Base-by-base conservation (phyloP, 2,329 filamentous ascomycete genomes). In the Alternaria hordeiaustralica region DNA sequence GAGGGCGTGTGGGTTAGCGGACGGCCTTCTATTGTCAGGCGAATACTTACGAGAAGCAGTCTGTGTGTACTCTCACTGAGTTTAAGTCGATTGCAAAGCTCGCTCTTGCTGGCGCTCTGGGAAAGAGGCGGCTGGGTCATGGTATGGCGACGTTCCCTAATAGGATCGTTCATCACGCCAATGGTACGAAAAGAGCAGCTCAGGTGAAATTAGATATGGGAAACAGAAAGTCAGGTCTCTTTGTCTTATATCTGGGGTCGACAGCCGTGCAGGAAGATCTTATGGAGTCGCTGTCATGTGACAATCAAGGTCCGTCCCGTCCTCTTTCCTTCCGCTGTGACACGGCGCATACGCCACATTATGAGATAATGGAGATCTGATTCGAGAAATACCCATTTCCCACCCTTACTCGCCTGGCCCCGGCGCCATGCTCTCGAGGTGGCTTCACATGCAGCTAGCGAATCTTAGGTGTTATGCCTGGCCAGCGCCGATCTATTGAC, bases 91-190 rank as follows among this genome's bases (percentile, higher is more conserved):
- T 78, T 70, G 63, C 84, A 82, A 56, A 85, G 79, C 30, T 78
- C 78, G 18, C 75, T 72, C 73, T 84, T 84, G 53, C 81, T 80
- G 61, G 82, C 81, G 70, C 83, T 84, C 71, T 78, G 81, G 47
- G 82, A 78, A 60, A 84, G 71, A 45, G 72, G 72, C 20, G 49
- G 58, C 45, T 33, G 49, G 53, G 59, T 61, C 73, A 75, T 75
- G 28, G 21, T 68, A 44, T 43, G 26, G 11, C n/a, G 20, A 50
- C 18, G 55, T 44, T 53, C 20, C n/a, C 58, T 54, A 44, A 36
- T 26, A 43, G 23, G 20, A 50, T 46, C 36, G 18, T 58, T 15
- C 45, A 49, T 56, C 44, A 58, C 55, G 44, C 26, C 44, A 43
- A 26, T 25, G 43, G 58, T 18, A 45, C 33, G 23, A 44, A 41